Evolutionary conservation across 2,329 filamentous ascomycete genomes (phyloP), one percentile per base, ranked within the genome.

Genomic region (Ceratocystis eucalypticola): DNA sequence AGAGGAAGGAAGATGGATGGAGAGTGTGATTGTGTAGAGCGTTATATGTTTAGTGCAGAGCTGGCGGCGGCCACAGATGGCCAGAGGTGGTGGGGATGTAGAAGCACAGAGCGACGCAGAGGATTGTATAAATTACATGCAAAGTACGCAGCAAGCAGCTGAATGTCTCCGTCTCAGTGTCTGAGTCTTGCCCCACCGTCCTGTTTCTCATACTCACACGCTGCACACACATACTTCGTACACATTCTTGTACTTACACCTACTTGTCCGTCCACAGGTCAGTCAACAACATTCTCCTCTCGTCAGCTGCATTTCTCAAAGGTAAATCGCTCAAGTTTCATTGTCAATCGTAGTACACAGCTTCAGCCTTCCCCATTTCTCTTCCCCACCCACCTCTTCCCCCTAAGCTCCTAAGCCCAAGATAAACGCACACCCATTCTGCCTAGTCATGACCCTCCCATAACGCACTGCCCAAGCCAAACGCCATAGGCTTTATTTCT

Each of bases 401-500:
- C 25, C 10, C 20, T 10, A 20, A 20, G 6, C 48, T 25, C 48
- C 48, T 25, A 12, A 10, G 8, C 48, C 20, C 25, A 17, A 30
- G 22, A 57, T 12, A 57, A 17, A n/a, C 12, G 8, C 25, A 22
- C 50, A 3, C 50, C 53, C 28, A 17, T 15, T 17, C 7, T 33
- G 6, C 2, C n/a, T 30, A 2, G 5, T 20, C 22, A 17, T 28
- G 17, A 7, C 25, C 22, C 22, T 17, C 12, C 20, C 53, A n/a
- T n/a, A 20, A 53, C 48, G 48, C 25, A 8, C 50, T 15, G 17
- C 25, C 25, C 25, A 20, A 30, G 53, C 53, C 25, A 12, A 41
- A 41, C 15, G 55, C 55, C 55, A 33, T 3, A 28, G 55, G n/a
- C 30, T 37, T 59, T 8, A 59, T 30, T 37, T 59, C 55, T 79